Base-by-base conservation (phyloP, 169 alveolate genomes). In the Toxoplasma gondii region DNA sequence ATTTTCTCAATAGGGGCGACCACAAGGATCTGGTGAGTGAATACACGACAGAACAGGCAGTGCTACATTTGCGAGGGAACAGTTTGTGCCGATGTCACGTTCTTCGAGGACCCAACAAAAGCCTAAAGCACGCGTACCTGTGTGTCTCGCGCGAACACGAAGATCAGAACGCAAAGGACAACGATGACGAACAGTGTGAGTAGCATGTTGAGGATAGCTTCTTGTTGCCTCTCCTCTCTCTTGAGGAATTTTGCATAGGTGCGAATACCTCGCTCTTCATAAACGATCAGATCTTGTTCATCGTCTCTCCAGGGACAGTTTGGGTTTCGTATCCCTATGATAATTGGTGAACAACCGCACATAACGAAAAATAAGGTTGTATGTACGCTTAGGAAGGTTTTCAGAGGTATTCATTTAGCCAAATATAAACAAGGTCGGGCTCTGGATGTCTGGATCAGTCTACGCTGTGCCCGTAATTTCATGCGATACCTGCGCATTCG, bases 1-100 rank as follows among this genome's bases (percentile, higher is more conserved):
- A 98, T 97, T 24, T 96, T 87, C 93, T 97, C 99, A 12, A 98
- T 97, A 9, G 99, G 99, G 0, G 95, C 97, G 0, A 98, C 91
- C 12, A 97, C 98, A 39, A 97, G 83, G 83, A 92, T 94, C 90
- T 82, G 90, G 34, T 29, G 43, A 70, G 39, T 31, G 39, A 70
- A 36, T 0, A 17, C 83, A 70, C 19, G 10, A 31, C 34, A 12
- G 31, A 29, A n/a, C 83, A 36, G 31, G 39, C 39, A 31, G 34
- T 29, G 39, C 34, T 24, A 17, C 83, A 29, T 24, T 36, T 49
- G 58, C 22, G 1, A 49, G 58, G 0, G 58, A 49, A 49, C 58
- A 49, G 16, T 49, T 49, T 1, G 58, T 0, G 58, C 0, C 58
- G 58, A 12, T 1, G 58, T 17, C 58, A 49, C 58, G 22, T 49